Evolutionary conservation across 2,329 filamentous ascomycete genomes (phyloP).

Genomic region (Talaromyces atroroseus): DNA sequence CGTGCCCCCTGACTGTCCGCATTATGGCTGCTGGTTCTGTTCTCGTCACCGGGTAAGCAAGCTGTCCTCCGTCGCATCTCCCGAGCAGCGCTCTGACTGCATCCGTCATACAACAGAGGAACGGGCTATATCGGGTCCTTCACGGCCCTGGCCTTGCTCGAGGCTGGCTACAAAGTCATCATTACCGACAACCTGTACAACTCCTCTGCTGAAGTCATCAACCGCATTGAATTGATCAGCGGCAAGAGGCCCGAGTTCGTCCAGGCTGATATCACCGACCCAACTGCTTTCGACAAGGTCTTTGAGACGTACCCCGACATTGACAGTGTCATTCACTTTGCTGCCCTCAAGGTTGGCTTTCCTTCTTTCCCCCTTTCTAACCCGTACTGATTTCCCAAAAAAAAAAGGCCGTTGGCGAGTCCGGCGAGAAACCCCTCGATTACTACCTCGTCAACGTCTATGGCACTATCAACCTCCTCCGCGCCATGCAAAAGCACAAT

Average conservation of each 20-base stretch:
- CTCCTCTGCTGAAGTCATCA: constrained; percentile 82
- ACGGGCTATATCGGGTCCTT: constrained; percentile 99
- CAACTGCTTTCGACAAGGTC: constrained; percentile 74
- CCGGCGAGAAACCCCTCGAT: constrained; percentile 84
- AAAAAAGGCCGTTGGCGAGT: constrained; percentile 90
- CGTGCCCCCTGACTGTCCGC: neutral
- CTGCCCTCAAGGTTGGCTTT: constrained; percentile 75
- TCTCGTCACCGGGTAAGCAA: constrained; percentile 79
- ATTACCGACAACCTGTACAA: constrained; percentile 97
- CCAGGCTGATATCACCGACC: constrained; percentile 82
- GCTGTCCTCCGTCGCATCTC: neutral
- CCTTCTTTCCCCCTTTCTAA: neutral
- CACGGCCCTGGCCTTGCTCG: constrained; percentile 83
- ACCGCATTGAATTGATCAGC: constrained; percentile 89
- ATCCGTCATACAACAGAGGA: constrained; percentile 73
- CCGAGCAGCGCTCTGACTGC: neutral
- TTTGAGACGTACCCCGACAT: constrained; percentile 87
- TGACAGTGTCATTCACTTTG: constrained; percentile 98
- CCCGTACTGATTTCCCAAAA: constrained; percentile 7
- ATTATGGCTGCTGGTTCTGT: constrained; percentile 78
- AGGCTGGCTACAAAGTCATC: constrained; percentile 93
- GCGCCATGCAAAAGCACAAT: constrained; percentile 81
- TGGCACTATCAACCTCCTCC: constrained; percentile 81
- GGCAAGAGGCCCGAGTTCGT: constrained; percentile 83
- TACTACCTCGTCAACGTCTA: constrained; percentile 98